phyloP scores from a whole-genome alignment of 2,329 filamentous ascomycete species.

The Huntiella bhutanensis region DNA sequence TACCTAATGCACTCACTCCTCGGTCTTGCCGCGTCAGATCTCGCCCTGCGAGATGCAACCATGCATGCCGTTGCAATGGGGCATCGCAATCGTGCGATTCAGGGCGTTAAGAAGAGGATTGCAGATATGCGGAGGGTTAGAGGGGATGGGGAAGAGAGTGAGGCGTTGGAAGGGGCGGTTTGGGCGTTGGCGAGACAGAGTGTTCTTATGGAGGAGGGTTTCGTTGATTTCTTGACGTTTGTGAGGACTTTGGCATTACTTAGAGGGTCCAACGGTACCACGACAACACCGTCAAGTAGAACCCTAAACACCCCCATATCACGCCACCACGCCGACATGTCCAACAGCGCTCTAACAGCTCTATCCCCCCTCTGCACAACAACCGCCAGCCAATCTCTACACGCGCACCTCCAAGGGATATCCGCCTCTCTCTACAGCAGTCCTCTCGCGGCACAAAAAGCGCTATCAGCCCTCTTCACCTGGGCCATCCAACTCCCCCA shows the following conservation, averaged over 20 bases:
- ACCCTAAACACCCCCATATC: constrained; percentile 24
- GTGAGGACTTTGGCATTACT: constrained; percentile 33
- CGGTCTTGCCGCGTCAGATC: constrained; percentile 47
- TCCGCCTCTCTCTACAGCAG: no score
- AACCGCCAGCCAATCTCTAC: constrained; percentile 23
- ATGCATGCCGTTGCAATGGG: constrained; percentile 39
- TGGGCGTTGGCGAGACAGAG: constrained; percentile 41
- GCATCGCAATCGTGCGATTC: constrained; percentile 47
- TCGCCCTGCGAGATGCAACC: constrained; percentile 30
- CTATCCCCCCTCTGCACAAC: constrained; percentile 25
- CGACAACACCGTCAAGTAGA: neutral
- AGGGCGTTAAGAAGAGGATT: constrained; percentile 38
- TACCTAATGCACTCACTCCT: constrained; percentile 55
- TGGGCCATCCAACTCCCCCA: constrained; percentile 42
- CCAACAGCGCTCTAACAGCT: constrained; percentile 23
- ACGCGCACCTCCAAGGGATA: constrained; percentile 27
- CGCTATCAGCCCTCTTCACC: constrained; percentile 29
- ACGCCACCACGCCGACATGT: constrained; percentile 27
- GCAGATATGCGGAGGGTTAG: constrained; percentile 22
- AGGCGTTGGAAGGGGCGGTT: constrained; percentile 39
- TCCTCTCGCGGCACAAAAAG: constrained; percentile 23
- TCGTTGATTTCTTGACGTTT: constrained; percentile 42
- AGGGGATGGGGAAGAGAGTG: constrained; percentile 32
- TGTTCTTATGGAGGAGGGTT: constrained; percentile 35
- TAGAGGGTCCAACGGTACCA: constrained; percentile 34